phyloP scores from a whole-genome alignment of 1,139 yeast species.

The Williopsis jadinii region DNA sequence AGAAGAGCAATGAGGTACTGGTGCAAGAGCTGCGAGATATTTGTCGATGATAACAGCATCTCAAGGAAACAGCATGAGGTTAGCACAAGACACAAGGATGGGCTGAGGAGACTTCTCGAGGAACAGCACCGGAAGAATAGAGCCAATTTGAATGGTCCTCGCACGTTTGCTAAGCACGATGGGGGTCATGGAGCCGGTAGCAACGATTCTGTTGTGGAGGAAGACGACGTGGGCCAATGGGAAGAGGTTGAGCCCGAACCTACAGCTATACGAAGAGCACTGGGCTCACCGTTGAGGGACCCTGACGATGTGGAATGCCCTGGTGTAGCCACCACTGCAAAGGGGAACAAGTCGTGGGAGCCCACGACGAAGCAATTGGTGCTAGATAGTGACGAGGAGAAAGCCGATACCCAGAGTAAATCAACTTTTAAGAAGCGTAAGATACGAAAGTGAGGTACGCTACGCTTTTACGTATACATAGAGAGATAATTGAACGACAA shows the following conservation, averaged over 20 bases:
- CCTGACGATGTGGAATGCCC: conserved; percentile 1
- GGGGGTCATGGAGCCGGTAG: neutral
- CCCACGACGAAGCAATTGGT: neutral
- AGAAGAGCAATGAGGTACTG: conserved; percentile 27
- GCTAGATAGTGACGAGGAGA: conserved; percentile 7
- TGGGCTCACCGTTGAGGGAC: conserved; percentile 10
- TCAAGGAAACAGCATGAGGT: conserved; percentile 33
- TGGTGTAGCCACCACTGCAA: neutral
- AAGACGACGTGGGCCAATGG: conserved; percentile 8
- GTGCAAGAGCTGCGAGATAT: conserved; percentile 36
- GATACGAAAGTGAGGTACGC: conserved; percentile 3
- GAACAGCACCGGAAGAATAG: conserved; percentile 28
- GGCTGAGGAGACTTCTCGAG: conserved; percentile 24
- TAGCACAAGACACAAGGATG: conserved; percentile 29
- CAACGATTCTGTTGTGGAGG: neutral
- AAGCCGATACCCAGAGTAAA: conserved; percentile 2
- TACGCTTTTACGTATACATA: conserved; percentile 3
- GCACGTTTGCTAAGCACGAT: neutral
- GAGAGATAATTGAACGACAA: conserved; percentile 22
- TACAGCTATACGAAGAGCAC: neutral
- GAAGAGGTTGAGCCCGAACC: conserved; percentile 5
- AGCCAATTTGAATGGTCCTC: conserved; percentile 1
- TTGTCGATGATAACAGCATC: conserved; percentile 35
- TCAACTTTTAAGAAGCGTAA: conserved; percentile 17
- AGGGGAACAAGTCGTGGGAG: neutral